Percentiles rank a stretch among this genome's conserved stretches.
These are phyloP conservation scores for Austroboletus niveus DNA, from an alignment of 1,284 basidiomycete genomes.

Conservation along the genomic window DNA sequence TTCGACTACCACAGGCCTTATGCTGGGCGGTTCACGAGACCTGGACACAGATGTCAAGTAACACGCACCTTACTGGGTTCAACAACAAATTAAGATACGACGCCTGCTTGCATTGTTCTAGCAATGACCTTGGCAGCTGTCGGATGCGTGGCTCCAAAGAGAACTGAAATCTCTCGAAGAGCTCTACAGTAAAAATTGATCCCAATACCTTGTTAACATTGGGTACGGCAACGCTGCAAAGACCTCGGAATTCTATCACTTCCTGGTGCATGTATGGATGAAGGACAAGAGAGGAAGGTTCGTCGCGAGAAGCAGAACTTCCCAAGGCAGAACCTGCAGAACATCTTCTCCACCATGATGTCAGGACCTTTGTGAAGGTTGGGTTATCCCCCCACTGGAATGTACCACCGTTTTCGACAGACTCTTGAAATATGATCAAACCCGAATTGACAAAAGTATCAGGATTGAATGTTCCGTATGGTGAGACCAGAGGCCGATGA, in stretches of 20 bases:
- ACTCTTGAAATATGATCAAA: too few relatives aligned
- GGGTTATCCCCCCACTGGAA: slow-evolving; percentile 6
- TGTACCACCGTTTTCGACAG: not conserved
- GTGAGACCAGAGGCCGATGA: too few relatives aligned
- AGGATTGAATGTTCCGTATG: too few relatives aligned
- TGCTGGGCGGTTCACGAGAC: slow-evolving; percentile 44
- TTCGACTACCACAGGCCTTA: slow-evolving; percentile 41
- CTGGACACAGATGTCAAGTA: slow-evolving; percentile 37
- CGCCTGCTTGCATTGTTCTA: slow-evolving; percentile 22
- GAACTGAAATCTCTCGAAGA: slow-evolving; percentile 31
- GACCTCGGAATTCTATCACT: not conserved
- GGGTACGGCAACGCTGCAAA: not conserved
- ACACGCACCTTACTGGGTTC: slow-evolving; percentile 41
- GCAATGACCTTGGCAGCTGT: slow-evolving; percentile 14
- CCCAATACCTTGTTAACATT: not conserved
- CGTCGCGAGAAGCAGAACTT: not conserved
- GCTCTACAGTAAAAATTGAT: not conserved
- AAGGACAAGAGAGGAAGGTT: not conserved
- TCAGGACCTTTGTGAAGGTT: slow-evolving; percentile 19
- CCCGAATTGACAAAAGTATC: too few relatives aligned
- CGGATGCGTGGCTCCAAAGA: slow-evolving; percentile 32
- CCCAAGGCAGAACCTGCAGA: not conserved
- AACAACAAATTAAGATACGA: slow-evolving; percentile 36
- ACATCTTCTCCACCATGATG: slow-evolving; percentile 16
- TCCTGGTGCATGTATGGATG: not conserved